Evolutionary conservation across 208 protist species (phyloP), one percentile per base, ranked within the genome.

Genomic region (Tritrichomonas foetus): DNA sequence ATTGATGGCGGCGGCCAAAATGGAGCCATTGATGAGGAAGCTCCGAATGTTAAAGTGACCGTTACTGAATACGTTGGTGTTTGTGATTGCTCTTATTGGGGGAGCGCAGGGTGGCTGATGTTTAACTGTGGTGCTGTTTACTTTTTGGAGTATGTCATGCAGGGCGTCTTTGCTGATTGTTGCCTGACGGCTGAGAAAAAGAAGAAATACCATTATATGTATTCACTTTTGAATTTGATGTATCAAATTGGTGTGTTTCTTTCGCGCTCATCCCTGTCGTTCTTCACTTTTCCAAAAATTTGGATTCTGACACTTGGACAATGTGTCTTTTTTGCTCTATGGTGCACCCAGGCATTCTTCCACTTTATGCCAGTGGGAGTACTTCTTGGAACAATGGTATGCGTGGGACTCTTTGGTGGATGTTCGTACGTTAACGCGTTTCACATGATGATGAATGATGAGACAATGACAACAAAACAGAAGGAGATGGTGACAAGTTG

Each of bases 161-260:
- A 82, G 30, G 41, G 74, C 30, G 33, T 25, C 16, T 82, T 47
- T 30, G 74, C 41, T 33, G n/a, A 82, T 50, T 50, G 41, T 44
- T n/a, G n/a, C n/a, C n/a, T n/a, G n/a, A n/a, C n/a, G n/a, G 22
- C 69, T 13, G n/a, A 82, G 20, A 30, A 82, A 47, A 25, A 25
- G 41, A 53, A 49, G 41, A 53, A 20, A n/a, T n/a, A n/a, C n/a
- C n/a, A n/a, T n/a, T 82, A 82, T 53, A 27, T 75, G 33, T 82
- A 50, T 30, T 14, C 33, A n/a, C 25, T 82, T 9, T 41, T 82
- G 0, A 82, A 50, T 20, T 44, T 82, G 9, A 82, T 82, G 41
- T 82, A 82, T 50, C 74, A 82, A 36, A 50, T 82, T 82, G 74
- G 74, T n/a, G 74, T 82, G 11, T 82, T 82, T 20, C 47, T 82